phyloP scores from a whole-genome alignment of 305 asterid genomes.

The Salvia sclarea region DNA sequence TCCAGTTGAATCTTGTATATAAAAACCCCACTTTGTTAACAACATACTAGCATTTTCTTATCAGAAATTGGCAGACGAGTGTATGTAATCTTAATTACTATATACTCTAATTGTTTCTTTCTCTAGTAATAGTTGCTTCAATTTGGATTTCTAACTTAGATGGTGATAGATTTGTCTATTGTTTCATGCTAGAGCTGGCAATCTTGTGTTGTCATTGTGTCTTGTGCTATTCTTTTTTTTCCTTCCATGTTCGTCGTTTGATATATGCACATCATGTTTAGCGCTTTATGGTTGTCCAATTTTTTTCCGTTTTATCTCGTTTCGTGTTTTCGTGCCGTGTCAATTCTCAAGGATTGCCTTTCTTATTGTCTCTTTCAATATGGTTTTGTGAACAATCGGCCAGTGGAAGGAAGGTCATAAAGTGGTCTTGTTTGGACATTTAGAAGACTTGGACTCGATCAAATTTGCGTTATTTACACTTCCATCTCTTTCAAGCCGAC shows the following conservation, averaged over 20 bases:
- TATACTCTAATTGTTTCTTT: neutral
- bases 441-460: neutral
- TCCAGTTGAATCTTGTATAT: constrained; percentile 9
- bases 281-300: neutral
- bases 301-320: neutral
- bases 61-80: neutral
- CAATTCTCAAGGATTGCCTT: neutral
- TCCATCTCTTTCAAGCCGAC: neutral
- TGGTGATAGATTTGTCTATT: neutral
- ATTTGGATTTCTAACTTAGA: neutral
- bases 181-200: neutral
- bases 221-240: neutral
- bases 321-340: neutral
- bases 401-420: too few species aligned
- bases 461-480: neutral
- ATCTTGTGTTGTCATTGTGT: neutral
- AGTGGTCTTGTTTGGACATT: neutral
- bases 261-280: neutral
- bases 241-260: neutral
- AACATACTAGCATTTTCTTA: constrained; percentile 4
- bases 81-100: neutral
- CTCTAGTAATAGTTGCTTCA: neutral
- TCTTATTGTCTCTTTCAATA: neutral
- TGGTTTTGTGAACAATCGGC: neutral
- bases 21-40: neutral